phyloP scores from a whole-genome alignment of 2,329 filamentous ascomycete species.

The Myriosclerotinia scirpicola region DNA sequence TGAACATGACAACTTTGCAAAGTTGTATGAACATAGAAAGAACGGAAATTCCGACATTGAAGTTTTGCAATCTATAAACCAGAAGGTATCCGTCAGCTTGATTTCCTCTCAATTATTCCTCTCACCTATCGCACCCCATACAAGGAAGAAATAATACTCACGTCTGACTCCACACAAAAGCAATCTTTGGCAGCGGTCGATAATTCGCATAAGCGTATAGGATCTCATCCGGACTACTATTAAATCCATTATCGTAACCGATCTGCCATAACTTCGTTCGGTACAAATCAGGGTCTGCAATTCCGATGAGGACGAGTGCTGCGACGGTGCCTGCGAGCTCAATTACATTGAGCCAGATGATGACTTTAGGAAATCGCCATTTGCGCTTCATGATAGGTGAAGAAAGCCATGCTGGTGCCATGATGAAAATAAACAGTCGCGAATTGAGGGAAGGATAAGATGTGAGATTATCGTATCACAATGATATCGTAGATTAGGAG shows the following conservation, averaged over 20 bases:
- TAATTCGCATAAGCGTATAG: slow-evolving; percentile 75
- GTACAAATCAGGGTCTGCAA: slow-evolving; percentile 72
- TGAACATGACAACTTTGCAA: slow-evolving; percentile 65
- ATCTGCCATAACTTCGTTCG: slow-evolving; percentile 72
- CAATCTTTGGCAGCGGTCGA: slow-evolving; percentile 57
- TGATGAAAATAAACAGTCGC: neutral
- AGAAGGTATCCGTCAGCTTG: slow-evolving; percentile 22
- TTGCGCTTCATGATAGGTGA: slow-evolving; percentile 32
- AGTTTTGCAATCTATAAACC: slow-evolving; percentile 64
- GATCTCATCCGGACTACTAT: slow-evolving; percentile 68
- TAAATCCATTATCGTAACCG: slow-evolving; percentile 69
- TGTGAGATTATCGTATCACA: neutral
- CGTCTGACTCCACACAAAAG: slow-evolving; percentile 72
- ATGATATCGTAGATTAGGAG: neutral
- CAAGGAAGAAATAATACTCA: slow-evolving; percentile 47
- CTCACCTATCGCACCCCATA: neutral
- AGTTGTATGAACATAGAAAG: slow-evolving; percentile 75
- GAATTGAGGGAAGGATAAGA: neutral
- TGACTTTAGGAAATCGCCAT: slow-evolving; percentile 50
- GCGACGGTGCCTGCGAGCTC: slow-evolving; percentile 67
- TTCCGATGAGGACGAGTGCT: slow-evolving; percentile 67
- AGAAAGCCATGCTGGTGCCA: slow-evolving; percentile 17
- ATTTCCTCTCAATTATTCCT: neutral
- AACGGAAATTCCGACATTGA: slow-evolving; percentile 74
- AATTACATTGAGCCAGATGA: slow-evolving; percentile 57